A percentile compares a stretch with the other conserved stretches of the same genome.
Conservation (phyloP, 306 rosid genomes). For the Quercus engelmannii region DNA sequence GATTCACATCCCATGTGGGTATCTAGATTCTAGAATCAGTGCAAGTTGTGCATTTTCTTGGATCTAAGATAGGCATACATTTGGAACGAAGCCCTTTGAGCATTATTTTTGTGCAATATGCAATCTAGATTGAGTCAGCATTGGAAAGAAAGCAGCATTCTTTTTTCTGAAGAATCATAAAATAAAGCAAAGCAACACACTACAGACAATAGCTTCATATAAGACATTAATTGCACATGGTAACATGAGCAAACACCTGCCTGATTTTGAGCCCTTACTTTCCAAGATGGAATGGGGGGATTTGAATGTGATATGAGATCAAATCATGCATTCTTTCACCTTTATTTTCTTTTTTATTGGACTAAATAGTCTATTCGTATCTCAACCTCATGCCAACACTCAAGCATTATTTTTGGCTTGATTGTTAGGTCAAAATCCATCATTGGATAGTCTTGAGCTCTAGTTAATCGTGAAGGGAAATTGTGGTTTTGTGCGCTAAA, state of each 20-base stretch:
- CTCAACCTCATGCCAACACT: no score
- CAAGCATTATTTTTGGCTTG: background rate
- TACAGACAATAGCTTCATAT: background rate
- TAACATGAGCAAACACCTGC: background rate
- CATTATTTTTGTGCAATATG: slow-evolving; percentile 1
- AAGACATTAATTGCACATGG: background rate
- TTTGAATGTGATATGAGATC: background rate
- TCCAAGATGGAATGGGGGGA: background rate
- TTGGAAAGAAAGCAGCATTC: slow-evolving; percentile 16
- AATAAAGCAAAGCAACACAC: background rate
- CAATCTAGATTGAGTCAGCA: slow-evolving; percentile 25
- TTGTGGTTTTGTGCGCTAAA: background rate
- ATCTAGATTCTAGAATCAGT: background rate
- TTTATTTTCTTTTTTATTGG: no score
- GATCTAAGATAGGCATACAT: background rate
- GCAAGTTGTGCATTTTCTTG: background rate
- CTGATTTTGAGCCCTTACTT: background rate
- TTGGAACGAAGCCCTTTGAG: no score
- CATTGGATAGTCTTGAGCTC: background rate
- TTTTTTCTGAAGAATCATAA: background rate
- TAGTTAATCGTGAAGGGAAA: background rate
- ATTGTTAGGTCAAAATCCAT: background rate
- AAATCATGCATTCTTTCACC: background rate
- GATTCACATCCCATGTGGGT: background rate
- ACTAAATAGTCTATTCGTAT: no score